Conservation (phyloP, 164 flowering plant genomes). For the Paratinospora sagittata region DNA sequence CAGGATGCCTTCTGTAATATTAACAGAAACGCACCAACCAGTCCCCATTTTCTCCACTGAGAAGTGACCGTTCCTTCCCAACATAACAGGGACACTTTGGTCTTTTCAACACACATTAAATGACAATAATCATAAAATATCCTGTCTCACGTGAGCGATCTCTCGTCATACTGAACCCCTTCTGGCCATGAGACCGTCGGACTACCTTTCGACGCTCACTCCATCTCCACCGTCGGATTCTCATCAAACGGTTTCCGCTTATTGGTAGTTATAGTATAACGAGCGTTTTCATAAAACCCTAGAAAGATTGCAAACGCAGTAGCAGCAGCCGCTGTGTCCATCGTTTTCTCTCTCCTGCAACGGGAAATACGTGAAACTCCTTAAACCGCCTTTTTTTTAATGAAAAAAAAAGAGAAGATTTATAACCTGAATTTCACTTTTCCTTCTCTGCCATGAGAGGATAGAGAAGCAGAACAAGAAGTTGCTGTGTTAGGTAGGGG, state of each 20-base stretch:
- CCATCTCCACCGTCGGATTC: not conserved
- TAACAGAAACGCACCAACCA: not conserved
- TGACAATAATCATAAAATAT: not conserved
- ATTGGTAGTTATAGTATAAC: not conserved
- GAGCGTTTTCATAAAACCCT: slow-evolving; percentile 7
- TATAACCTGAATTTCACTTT: not conserved
- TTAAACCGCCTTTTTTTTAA: not conserved
- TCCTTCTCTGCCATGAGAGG: slow-evolving; percentile 10
- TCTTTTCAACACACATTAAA: not conserved
- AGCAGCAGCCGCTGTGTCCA: not conserved
- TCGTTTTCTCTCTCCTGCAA: slow-evolving; percentile 13
- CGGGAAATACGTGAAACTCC: slow-evolving; percentile 18
- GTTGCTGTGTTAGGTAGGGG: not conserved
- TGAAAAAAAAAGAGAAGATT: too few relatives aligned
- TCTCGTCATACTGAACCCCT: not conserved
- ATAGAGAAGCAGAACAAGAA: not conserved
- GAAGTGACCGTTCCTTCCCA: too few relatives aligned
- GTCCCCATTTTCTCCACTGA: not conserved
- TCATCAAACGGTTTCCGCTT: slow-evolving; percentile 3
- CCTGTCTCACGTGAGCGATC: not conserved
- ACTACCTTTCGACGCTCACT: not conserved
- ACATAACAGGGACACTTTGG: not conserved
- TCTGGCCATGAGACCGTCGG: not conserved
- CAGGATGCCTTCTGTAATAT: not conserved
- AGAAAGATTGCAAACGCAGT: not conserved